Percentiles rank a stretch among this genome's conserved stretches.
These are phyloP conservation scores for Cryphonectria japonica DNA, from an alignment of 2,329 filamentous ascomycete species.

Conservation along the genomic window DNA sequence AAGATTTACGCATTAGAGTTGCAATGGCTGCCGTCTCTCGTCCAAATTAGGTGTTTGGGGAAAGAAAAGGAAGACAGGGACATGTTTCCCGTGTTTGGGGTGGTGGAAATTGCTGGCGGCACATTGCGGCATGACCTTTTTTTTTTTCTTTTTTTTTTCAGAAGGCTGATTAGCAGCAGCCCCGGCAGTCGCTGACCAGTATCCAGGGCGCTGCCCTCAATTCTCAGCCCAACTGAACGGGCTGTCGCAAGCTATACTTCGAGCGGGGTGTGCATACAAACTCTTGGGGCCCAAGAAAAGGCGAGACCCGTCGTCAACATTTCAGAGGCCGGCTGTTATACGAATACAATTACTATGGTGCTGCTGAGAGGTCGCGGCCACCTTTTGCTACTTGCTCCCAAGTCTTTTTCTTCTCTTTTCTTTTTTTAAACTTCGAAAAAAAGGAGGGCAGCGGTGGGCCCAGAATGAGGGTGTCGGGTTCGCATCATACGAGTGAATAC, in stretches of 20 bases:
- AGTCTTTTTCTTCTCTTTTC: too few relatives aligned
- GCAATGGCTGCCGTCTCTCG: constrained; percentile 8
- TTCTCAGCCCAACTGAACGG: neutral
- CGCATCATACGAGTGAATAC: neutral
- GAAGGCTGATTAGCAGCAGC: neutral
- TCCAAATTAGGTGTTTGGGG: neutral
- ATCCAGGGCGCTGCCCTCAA: neutral
- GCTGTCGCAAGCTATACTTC: neutral
- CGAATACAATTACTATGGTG: neutral
- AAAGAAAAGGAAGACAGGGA: neutral
- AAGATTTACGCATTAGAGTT: constrained; percentile 5
- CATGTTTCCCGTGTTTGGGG: neutral
- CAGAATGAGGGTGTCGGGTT: neutral
- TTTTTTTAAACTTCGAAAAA: neutral
- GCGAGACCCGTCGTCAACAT: neutral
- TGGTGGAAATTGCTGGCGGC: neutral
- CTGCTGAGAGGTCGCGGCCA: neutral
- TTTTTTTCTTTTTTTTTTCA: constrained; percentile 5
- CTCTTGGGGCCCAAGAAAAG: neutral
- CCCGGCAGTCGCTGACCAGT: neutral
- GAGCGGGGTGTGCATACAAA: neutral
- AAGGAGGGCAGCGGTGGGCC: neutral
- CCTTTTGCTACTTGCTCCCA: neutral
- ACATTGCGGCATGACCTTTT: neutral
- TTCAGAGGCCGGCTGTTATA: neutral